Evolutionary conservation across 768 basidiomycete species (phyloP), one percentile per base, ranked within the genome.

Genomic region (Trametes cingulata): DNA sequence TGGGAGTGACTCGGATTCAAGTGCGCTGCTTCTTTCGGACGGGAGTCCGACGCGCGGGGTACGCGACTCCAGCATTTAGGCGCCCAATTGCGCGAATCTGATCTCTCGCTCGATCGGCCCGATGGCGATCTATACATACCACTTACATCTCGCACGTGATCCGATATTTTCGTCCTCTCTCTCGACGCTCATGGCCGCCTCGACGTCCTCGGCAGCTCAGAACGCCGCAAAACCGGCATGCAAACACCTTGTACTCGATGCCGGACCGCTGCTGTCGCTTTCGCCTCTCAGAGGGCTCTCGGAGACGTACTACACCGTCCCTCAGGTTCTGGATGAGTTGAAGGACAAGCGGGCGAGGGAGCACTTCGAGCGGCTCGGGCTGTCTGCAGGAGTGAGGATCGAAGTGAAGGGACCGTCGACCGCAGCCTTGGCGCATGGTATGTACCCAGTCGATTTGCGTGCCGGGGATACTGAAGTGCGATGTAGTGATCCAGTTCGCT

Each of bases 241-340:
- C 75, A 88, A 84, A 71, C 85, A 84, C 62, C 83, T 98, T 14
- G 88, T 98, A 7, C 86, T 98, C 49, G 96, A 98, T 82, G 90
- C 96, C 0, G 95, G 94, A 1, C 95, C 96, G 3, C 78, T 98
- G 0, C 85, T 98, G 3, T 93, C 93, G 3, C 78, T 96, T 2
- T 88, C 90, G 0, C 93, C 95, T 0, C 82, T 98, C 9, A 82
- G 93, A n/a, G 93, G 94, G 12, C 76, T 98, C 25, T 93, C 97
- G 19, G 81, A 88, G 64, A 84, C 84, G 35, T 98, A 90, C 72
- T 76, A 91, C 60, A 96, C 95, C 6, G 90, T 92, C 1, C 95
- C 94, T 0, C 90, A 94, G 66, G 95, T 98, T 9, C 77, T 98
- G 29, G 81, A 85, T 4, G 97, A 99, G 73, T 76, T 99, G 65